phyloP scores from a whole-genome alignment of 768 basidiomycete species.

The Xerocomus brunneocitrinus region DNA sequence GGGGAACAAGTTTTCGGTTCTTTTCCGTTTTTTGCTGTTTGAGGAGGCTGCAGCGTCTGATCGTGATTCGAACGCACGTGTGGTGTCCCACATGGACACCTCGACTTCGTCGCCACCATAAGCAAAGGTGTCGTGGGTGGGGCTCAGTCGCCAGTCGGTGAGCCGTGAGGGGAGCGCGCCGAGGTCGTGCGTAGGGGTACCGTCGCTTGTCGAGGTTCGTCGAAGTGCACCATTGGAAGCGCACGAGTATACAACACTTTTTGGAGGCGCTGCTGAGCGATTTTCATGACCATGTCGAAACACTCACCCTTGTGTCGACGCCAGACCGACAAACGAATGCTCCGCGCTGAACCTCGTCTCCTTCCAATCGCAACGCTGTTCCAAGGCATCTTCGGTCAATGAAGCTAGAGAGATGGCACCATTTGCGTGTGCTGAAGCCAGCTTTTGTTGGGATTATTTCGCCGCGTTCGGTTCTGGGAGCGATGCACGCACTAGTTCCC shows the following conservation, averaged over 20 bases:
- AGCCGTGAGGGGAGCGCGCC: slow-evolving; percentile 63
- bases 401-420: slow-evolving; percentile 48
- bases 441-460: slow-evolving; percentile 45
- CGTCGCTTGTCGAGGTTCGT: slow-evolving; percentile 34
- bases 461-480: slow-evolving; percentile 6
- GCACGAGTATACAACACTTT: slow-evolving; percentile 55
- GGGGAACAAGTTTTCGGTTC: slow-evolving; percentile 53
- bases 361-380: slow-evolving; percentile 50
- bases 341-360: slow-evolving; percentile 54
- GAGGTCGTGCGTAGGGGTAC: slow-evolving; percentile 23
- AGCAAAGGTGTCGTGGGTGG: slow-evolving; percentile 52
- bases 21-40: slow-evolving; percentile 47
- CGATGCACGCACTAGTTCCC: slow-evolving; percentile 36
- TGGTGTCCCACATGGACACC: slow-evolving; percentile 73
- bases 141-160: slow-evolving; percentile 59
- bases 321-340: slow-evolving; percentile 61
- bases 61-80: slow-evolving; percentile 43
- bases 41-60: slow-evolving; percentile 15
- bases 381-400: slow-evolving; percentile 39
- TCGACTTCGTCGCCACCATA: slow-evolving; percentile 89
- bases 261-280: neutral
- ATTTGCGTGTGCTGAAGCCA: slow-evolving; percentile 60
- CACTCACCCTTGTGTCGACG: slow-evolving; percentile 46
- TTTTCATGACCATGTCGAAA: neutral
- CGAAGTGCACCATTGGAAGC: slow-evolving; percentile 73